These are phyloP conservation scores for Dendryphion nanum DNA, from an alignment of 2,329 filamentous ascomycete genomes.

Conservation along the genomic window DNA sequence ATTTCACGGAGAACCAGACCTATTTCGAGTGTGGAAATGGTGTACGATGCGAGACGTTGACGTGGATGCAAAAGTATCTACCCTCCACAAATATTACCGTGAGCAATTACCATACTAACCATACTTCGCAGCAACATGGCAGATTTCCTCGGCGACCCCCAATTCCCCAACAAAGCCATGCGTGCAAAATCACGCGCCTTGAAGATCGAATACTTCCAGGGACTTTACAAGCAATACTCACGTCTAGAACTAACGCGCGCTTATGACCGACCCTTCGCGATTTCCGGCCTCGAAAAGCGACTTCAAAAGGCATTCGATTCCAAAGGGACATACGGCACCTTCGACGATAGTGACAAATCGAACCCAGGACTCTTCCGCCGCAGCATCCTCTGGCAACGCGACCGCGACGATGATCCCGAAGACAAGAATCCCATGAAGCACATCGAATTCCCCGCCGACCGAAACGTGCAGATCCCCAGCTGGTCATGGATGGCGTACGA, in stretches of 20 bases:
- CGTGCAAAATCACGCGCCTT: conserved; percentile 1
- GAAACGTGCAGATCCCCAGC: conserved; percentile 1
- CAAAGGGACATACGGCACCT: conserved; percentile 4
- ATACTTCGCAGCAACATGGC: conserved; percentile 1
- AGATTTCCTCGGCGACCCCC: conserved; percentile 7
- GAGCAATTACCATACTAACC: too few species aligned
- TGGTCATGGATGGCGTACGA: conserved; percentile 21
- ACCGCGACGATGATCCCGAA: conserved; percentile 2
- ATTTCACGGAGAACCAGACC: conserved; percentile 17
- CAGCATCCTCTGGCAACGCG: conserved; percentile 1
- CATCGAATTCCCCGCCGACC: conserved; percentile 3
- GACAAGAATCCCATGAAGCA: conserved; percentile 1
- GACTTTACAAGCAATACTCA: conserved; percentile 6
- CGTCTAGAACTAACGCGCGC: conserved; percentile 2
- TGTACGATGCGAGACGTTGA: conserved; percentile 10
- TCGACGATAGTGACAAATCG: background rate
- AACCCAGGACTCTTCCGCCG: background rate
- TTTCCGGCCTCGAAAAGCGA: conserved; percentile 7
- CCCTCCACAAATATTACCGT: too few species aligned
- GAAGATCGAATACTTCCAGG: conserved; percentile 5
- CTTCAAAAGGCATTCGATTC: conserved; percentile 2
- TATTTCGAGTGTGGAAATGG: conserved; percentile 23
- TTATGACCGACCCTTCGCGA: conserved; percentile 6
- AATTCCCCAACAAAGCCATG: conserved; percentile 5
- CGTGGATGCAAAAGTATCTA: conserved; percentile 11